These are phyloP conservation scores for Hemisphaericaspora nanyangensis DNA, from an alignment of 805 yeast species.

Conservation along the genomic window DNA sequence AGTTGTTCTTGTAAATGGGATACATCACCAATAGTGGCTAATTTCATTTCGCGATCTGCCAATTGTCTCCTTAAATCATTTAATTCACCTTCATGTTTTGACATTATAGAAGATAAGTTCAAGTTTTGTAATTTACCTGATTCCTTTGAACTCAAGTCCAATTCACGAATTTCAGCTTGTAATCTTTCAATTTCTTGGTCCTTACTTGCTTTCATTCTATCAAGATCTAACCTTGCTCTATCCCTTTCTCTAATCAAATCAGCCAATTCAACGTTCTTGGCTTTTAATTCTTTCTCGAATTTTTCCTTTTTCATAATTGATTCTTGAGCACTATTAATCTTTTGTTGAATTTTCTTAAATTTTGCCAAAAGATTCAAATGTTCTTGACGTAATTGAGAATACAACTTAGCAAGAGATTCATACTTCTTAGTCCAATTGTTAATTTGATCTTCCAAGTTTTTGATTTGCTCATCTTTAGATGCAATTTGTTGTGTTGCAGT, in stretches of 20 bases:
- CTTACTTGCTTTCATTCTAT: slow-evolving; percentile 60
- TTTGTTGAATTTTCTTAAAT: slow-evolving; percentile 77
- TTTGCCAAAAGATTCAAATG: slow-evolving; percentile 75
- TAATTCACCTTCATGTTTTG: slow-evolving; percentile 62
- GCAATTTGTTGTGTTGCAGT: slow-evolving; percentile 70
- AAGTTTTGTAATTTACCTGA: slow-evolving; percentile 61
- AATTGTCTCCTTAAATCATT: slow-evolving; percentile 49
- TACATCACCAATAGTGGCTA: slow-evolving; percentile 18
- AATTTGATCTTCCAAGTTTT: slow-evolving; percentile 67
- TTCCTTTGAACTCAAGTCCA: slow-evolving; percentile 54
- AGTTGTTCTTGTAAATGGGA: slow-evolving; percentile 41
- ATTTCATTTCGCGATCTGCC: slow-evolving; percentile 16
- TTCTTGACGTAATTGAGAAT: slow-evolving; percentile 88
- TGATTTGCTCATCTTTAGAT: slow-evolving; percentile 71
- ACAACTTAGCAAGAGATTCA: slow-evolving; percentile 83
- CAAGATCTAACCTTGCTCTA: slow-evolving; percentile 79
- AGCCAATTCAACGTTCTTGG: slow-evolving; percentile 83
- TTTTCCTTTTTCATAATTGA: slow-evolving; percentile 79
- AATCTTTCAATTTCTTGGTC: slow-evolving; percentile 62
- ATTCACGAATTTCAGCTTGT: slow-evolving; percentile 59
- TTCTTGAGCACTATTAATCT: slow-evolving; percentile 86
- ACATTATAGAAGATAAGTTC: slow-evolving; percentile 55
- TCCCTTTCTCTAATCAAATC: slow-evolving; percentile 88
- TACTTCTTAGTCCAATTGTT: slow-evolving; percentile 79
- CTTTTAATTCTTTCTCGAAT: slow-evolving; percentile 75